These are phyloP conservation scores for Pulveroboletus ravenelii DNA, from an alignment of 768 basidiomycete species.

Conservation along the genomic window DNA sequence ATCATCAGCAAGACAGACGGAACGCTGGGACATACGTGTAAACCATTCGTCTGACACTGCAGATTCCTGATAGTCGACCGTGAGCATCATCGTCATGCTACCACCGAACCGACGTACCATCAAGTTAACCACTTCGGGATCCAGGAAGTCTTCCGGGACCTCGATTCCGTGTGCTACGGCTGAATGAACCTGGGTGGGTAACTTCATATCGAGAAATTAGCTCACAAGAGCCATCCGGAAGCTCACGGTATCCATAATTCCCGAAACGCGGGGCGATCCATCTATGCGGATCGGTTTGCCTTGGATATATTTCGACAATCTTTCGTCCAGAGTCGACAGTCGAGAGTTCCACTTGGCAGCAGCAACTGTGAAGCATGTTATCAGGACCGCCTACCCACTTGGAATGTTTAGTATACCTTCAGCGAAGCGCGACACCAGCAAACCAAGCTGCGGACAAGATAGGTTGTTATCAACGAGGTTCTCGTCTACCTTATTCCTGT, in stretches of 20 bases:
- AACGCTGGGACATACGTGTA: constrained; percentile 38
- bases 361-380: constrained; percentile 43
- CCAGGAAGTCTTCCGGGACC: constrained; percentile 69
- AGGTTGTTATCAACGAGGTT: constrained; percentile 65
- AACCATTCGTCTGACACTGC: constrained; percentile 82
- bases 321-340: constrained; percentile 57
- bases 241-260: constrained; percentile 65
- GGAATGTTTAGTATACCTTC: constrained; percentile 40
- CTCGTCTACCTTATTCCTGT: constrained; percentile 65
- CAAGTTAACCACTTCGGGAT: constrained; percentile 50
- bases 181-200: constrained; percentile 51
- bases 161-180: constrained; percentile 66
- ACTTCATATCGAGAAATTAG: not conserved
- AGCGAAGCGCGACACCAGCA: constrained; percentile 59
- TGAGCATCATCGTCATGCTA: not conserved
- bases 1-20: not conserved
- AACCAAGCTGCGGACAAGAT: constrained; percentile 62
- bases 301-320: constrained; percentile 63
- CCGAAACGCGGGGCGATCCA: constrained; percentile 69
- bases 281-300: constrained; percentile 71
- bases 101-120: constrained; percentile 41
- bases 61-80: constrained; percentile 44
- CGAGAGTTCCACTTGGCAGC: constrained; percentile 58
- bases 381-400: not conserved
- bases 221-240: not conserved